Evolutionary conservation across 768 basidiomycete genomes (phyloP).

Genomic region (Mycena belliarum): DNA sequence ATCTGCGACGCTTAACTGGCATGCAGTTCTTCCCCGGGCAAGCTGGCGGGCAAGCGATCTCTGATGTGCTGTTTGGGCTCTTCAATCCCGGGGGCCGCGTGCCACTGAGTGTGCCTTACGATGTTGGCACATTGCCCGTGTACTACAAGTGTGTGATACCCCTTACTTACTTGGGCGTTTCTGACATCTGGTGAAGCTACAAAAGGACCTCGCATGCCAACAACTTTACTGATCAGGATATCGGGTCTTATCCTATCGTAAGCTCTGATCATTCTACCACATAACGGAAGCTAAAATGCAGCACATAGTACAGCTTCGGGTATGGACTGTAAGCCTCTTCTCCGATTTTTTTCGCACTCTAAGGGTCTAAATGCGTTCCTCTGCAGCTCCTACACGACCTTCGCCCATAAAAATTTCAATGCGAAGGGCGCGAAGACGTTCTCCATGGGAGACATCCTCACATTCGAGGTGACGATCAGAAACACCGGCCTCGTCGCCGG

Average conservation of each 20-base stretch:
- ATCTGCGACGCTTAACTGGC: neutral
- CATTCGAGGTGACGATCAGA: slow-evolving; percentile 23
- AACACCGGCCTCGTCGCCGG: slow-evolving; percentile 25
- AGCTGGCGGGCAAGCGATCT: slow-evolving; percentile 29
- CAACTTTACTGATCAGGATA: slow-evolving; percentile 24
- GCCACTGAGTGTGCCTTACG: slow-evolving; percentile 26
- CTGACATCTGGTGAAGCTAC: slow-evolving; percentile 14
- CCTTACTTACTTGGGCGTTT: neutral
- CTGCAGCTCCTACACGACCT: slow-evolving; percentile 25
- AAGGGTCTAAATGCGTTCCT: neutral
- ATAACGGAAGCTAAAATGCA: neutral
- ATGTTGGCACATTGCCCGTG: slow-evolving; percentile 24
- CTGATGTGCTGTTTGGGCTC: slow-evolving; percentile 27
- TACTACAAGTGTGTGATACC: slow-evolving; percentile 26
- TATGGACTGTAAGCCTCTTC: slow-evolving; percentile 23
- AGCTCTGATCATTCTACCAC: neutral
- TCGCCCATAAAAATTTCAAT: slow-evolving; percentile 21
- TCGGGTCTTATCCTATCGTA: slow-evolving; percentile 25
- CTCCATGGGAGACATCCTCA: slow-evolving; percentile 21
- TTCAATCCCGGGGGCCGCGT: slow-evolving; percentile 29
- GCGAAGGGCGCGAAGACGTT: slow-evolving; percentile 19
- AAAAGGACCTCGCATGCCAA: slow-evolving; percentile 23
- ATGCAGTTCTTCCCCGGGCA: slow-evolving; percentile 29
- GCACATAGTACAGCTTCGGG: slow-evolving; percentile 26
- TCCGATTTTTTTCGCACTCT: neutral